Evolutionary conservation across 2,329 filamentous ascomycete species (phyloP).

Genomic region (Penicillium oxalicum): DNA sequence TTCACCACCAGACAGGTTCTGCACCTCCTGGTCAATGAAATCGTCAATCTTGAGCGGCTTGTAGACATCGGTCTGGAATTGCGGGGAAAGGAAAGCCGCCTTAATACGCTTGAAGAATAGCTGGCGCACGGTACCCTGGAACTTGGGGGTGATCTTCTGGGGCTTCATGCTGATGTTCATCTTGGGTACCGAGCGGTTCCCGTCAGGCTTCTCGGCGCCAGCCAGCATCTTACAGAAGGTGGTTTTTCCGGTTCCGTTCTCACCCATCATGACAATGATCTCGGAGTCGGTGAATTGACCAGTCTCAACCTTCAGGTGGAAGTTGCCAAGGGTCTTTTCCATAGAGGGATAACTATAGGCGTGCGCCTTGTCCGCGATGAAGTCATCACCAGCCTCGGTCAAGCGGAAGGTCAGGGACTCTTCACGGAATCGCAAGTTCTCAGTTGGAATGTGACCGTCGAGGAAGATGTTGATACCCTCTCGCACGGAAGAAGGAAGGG

Average conservation of each 20-base stretch:
- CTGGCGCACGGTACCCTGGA: conserved; percentile 91
- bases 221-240: conserved; percentile 97
- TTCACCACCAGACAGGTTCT: conserved; percentile 98
- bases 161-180: conserved; percentile 99
- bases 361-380: conserved; percentile 73
- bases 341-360: conserved; percentile 84
- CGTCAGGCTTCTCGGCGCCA: conserved; percentile 86
- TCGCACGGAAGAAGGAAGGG: conserved; percentile 87
- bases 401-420: conserved; percentile 96
- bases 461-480: conserved; percentile 99
- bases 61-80: conserved; percentile 99
- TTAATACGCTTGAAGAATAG: conserved; percentile 99
- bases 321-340: conserved; percentile 86
- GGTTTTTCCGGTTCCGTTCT: conserved; percentile 98
- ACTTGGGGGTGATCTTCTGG: conserved; percentile 98
- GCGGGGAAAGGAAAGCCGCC: conserved; percentile 87
- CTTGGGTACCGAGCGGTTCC: conserved; percentile 67
- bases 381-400: conserved; percentile 82
- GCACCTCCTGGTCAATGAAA: conserved; percentile 99
- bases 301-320: conserved; percentile 73
- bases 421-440: conserved; percentile 96
- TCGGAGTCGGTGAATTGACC: conserved; percentile 96
- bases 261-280: conserved; percentile 99
- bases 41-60: conserved; percentile 99
- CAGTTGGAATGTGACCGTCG: conserved; percentile 94